Evolutionary conservation across 192 early-diverging fungal genomes (phyloP).

Genomic region (Rhizoclosmatium globosum): DNA sequence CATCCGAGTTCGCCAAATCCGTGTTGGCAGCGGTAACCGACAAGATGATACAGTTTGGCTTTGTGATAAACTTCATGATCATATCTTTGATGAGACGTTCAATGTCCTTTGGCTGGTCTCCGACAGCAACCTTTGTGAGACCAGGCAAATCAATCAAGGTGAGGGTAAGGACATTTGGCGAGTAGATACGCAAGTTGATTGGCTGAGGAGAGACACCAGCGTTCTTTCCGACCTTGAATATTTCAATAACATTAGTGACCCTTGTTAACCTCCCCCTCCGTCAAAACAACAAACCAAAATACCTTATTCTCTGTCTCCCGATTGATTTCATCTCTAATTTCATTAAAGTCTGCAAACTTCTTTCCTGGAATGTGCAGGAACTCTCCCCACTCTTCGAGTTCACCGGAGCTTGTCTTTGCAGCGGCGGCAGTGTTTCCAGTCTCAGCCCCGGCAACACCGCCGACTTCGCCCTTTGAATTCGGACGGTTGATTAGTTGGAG

Average conservation of each 20-base stretch:
- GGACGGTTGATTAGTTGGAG: slow-evolving; percentile 98
- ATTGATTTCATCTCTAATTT: slow-evolving; percentile 97
- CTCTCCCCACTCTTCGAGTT: slow-evolving; percentile 61
- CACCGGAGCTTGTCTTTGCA: neutral
- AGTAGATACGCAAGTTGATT: slow-evolving; percentile 97
- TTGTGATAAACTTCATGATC: slow-evolving; percentile 97
- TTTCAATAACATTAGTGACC: slow-evolving; percentile 1
- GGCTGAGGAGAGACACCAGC: slow-evolving; percentile 92
- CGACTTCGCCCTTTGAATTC: slow-evolving; percentile 58
- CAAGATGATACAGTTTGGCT: slow-evolving; percentile 97
- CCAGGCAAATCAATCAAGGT: slow-evolving; percentile 99
- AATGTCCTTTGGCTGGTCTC: slow-evolving; percentile 99
- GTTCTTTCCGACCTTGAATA: slow-evolving; percentile 56
- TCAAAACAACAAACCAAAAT: neutral
- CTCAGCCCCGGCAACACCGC: slow-evolving; percentile 59
- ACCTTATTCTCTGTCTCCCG: slow-evolving; percentile 80
- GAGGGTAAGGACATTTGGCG: slow-evolving; percentile 98
- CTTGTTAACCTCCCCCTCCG: no score
- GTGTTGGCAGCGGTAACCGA: slow-evolving; percentile 98
- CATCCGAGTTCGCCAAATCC: slow-evolving; percentile 99
- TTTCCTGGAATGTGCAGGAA: slow-evolving; percentile 97
- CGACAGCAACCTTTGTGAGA: slow-evolving; percentile 95
- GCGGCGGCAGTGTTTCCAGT: neutral
- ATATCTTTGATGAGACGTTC: slow-evolving; percentile 98
- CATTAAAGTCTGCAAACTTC: slow-evolving; percentile 95